Evolutionary conservation across 768 basidiomycete species (phyloP).

Genomic region (Amanita subjunquillea): DNA sequence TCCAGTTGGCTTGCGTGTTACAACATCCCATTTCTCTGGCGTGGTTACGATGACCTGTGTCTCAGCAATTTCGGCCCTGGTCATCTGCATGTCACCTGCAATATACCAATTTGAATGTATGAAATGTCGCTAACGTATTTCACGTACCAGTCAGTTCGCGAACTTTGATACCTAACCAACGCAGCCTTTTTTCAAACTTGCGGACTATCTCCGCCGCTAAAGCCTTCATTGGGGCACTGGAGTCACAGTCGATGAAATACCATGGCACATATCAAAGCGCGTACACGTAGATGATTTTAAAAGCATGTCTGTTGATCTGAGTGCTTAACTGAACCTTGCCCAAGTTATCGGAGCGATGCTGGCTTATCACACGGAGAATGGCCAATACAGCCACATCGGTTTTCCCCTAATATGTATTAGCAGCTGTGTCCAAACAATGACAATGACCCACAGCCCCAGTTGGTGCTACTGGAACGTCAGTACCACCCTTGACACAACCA

Average conservation of each 20-base stretch:
- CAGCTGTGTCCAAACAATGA: background rate
- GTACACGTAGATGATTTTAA: conserved; percentile 97
- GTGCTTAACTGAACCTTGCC: conserved; percentile 24
- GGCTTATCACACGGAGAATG: conserved; percentile 79
- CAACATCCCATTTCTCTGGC: conserved; percentile 99
- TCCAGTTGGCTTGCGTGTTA: conserved; percentile 92
- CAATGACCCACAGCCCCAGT: conserved; percentile 82
- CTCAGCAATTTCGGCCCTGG: conserved; percentile 84
- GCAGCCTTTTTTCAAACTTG: conserved; percentile 82
- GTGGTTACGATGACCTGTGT: conserved; percentile 99
- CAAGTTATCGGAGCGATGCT: conserved; percentile 34
- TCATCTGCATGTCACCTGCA: conserved; percentile 90
- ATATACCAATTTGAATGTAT: background rate
- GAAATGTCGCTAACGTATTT: background rate
- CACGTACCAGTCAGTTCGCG: conserved; percentile 78
- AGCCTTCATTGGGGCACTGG: conserved; percentile 96
- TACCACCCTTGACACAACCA: background rate
- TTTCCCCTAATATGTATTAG: conserved; percentile 65
- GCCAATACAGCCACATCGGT: conserved; percentile 96
- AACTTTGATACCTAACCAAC: conserved; percentile 81
- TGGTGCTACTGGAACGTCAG: conserved; percentile 49
- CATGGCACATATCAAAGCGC: conserved; percentile 10
- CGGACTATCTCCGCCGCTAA: conserved; percentile 91
- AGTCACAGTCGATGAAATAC: background rate
- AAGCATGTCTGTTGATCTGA: conserved; percentile 57